Evolutionary conservation across 1,284 basidiomycete species (phyloP), one percentile per base, ranked within the genome.

Genomic region (Mycena sp.): DNA sequence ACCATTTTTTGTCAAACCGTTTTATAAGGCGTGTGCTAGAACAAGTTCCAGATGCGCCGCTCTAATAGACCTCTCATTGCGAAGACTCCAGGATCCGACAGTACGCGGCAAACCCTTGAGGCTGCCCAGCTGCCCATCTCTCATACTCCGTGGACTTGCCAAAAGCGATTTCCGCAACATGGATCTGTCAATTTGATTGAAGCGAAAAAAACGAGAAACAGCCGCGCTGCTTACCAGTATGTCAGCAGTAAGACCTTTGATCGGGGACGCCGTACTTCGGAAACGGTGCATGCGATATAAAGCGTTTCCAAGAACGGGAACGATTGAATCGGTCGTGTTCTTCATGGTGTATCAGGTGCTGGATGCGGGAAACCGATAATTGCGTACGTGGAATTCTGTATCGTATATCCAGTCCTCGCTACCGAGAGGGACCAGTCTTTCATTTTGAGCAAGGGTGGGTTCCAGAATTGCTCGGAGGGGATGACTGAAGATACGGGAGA

Each of bases 161-260:
- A 65, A 85, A 91, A 0, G 86, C 89, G 29, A 91, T 77, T 35
- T 83, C 75, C 0, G 89, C 88, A 0, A 83, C 80, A 53, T 79
- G 77, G 50, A 92, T 91, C 85, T 92, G 71, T 14, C 28, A 35
- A 37, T 23, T 26, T 28, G 43, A 19, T 32, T 48, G 14, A 56
- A 17, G 12, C 40, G 16, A 53, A 49, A n/a, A 40, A 30, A 26
- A 40, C 23, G 1, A 19, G 45, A 28, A 50, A 10, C 58, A 17
- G 6, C 23, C 30, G 12, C 9, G 4, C 14, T 25, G 63, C 87
- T 69, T 69, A 94, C 91, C 55, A 94, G 77, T 17, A 96, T 90
- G 67, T 95, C 92, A 1, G 93, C 83, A 0, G 93, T 95, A 2
- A 95, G 77, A 0, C 94, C 94, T 72, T 93, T 93, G 67, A 95